Conservation (phyloP, 176 grass and related monocot genomes). For the Rhipidocladum racemiflorum region DNA sequence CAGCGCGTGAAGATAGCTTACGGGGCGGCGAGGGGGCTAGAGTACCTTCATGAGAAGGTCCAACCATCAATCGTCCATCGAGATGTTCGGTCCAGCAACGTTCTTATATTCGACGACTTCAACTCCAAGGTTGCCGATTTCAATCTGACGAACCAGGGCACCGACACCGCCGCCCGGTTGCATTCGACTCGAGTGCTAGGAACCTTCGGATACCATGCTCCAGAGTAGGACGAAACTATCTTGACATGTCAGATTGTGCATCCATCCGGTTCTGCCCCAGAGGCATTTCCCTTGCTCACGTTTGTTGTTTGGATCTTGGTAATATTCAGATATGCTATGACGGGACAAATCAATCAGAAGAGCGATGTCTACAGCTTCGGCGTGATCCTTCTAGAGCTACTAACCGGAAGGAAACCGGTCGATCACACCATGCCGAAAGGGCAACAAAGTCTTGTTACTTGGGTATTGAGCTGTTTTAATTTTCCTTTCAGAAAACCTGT, state of each 20-base stretch:
- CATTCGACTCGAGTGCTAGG: constrained; percentile 80
- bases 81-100: constrained; percentile 80
- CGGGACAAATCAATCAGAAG: constrained; percentile 82
- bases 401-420: constrained; percentile 78
- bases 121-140: constrained; percentile 68
- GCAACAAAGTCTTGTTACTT: constrained; percentile 88
- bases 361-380: constrained; percentile 86
- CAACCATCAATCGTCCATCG: constrained; percentile 76
- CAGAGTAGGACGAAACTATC: constrained; percentile 46
- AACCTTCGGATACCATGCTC: constrained; percentile 84
- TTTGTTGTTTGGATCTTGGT: neutral
- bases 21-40: constrained; percentile 68
- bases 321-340: constrained; percentile 71
- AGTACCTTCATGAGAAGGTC: constrained; percentile 87
- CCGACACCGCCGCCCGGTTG: constrained; percentile 60
- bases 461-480: constrained; percentile 27
- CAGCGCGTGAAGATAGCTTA: constrained; percentile 79
- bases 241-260: neutral
- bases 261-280: neutral
- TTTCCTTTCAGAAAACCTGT: neutral
- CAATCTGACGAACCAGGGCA: constrained; percentile 79
- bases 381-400: constrained; percentile 69
- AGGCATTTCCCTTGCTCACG: neutral
- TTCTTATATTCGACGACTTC: constrained; percentile 76
- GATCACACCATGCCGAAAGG: constrained; percentile 90